These are phyloP conservation scores for Suhomyces emberorum DNA, from an alignment of 805 yeast genomes.

Conservation along the genomic window DNA sequence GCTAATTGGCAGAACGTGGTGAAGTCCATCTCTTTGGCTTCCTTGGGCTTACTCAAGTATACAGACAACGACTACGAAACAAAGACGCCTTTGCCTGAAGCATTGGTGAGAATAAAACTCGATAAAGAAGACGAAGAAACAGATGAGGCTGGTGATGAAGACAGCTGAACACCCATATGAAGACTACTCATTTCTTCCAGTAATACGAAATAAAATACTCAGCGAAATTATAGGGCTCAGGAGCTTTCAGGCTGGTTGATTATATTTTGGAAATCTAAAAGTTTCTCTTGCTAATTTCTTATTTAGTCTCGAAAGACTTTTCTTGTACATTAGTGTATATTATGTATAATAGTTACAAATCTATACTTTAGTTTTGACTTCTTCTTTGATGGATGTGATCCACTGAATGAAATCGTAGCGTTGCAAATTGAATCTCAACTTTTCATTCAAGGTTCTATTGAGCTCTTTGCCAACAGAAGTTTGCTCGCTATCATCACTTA, in stretches of 20 bases:
- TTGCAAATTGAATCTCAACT: constrained; percentile 2
- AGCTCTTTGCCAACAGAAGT: constrained; percentile 2
- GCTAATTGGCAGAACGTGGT: constrained; percentile 65
- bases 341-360: no score
- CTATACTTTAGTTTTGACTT: no score
- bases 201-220: no score
- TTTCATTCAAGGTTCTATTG: constrained; percentile 3
- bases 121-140: constrained; percentile 34
- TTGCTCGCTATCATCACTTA: not conserved
- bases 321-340: no score
- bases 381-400: constrained; percentile 21
- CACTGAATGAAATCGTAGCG: constrained; percentile 11
- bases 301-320: no score
- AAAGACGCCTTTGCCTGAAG: constrained; percentile 57
- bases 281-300: no score
- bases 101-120: constrained; percentile 57
- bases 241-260: no score
- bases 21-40: constrained; percentile 59
- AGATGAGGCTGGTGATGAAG: no score
- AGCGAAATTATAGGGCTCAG: not conserved
- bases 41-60: constrained; percentile 46
- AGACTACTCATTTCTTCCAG: no score
- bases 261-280: no score
- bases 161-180: no score
- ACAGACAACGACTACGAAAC: constrained; percentile 41